These are phyloP conservation scores for Fusarium anguioides DNA, from an alignment of 2,329 filamentous ascomycete species.

Conservation along the genomic window DNA sequence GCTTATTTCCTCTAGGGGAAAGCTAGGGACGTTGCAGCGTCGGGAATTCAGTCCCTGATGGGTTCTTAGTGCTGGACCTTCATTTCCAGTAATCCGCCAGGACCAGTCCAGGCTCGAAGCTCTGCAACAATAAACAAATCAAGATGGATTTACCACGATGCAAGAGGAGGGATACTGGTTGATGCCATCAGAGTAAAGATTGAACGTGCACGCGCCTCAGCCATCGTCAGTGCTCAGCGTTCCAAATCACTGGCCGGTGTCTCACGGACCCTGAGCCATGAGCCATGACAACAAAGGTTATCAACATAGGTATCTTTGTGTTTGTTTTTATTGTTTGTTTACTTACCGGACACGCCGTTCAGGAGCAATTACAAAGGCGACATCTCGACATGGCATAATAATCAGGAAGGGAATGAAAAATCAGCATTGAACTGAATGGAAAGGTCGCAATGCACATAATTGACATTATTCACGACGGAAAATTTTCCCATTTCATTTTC, in stretches of 20 bases:
- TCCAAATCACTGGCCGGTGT: constrained; percentile 34
- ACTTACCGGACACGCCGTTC: constrained; percentile 27
- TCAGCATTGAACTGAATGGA: not conserved
- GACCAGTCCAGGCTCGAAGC: constrained; percentile 34
- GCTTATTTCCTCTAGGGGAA: constrained; percentile 35
- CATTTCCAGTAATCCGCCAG: constrained; percentile 37
- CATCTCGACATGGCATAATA: constrained; percentile 1
- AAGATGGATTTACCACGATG: constrained; percentile 13
- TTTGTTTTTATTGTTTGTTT: constrained; percentile 45
- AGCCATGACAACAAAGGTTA: constrained; percentile 24
- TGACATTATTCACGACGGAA: not conserved
- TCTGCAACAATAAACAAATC: constrained; percentile 24
- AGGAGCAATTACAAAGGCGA: constrained; percentile 14
- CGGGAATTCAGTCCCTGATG: constrained; percentile 30
- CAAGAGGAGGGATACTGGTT: constrained; percentile 16
- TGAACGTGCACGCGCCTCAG: constrained; percentile 31
- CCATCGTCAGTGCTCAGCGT: constrained; percentile 32
- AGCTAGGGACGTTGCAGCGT: constrained; percentile 25
- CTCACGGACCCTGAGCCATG: constrained; percentile 31
- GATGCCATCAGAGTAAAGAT: constrained; percentile 27
- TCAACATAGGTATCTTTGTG: constrained; percentile 10
- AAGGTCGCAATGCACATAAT: not conserved
- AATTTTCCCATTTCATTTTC: not conserved
- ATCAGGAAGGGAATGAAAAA: not conserved
- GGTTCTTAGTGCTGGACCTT: constrained; percentile 35